phyloP scores from a whole-genome alignment of 352 stramenopile genomes.

The Pythium angustatum region DNA sequence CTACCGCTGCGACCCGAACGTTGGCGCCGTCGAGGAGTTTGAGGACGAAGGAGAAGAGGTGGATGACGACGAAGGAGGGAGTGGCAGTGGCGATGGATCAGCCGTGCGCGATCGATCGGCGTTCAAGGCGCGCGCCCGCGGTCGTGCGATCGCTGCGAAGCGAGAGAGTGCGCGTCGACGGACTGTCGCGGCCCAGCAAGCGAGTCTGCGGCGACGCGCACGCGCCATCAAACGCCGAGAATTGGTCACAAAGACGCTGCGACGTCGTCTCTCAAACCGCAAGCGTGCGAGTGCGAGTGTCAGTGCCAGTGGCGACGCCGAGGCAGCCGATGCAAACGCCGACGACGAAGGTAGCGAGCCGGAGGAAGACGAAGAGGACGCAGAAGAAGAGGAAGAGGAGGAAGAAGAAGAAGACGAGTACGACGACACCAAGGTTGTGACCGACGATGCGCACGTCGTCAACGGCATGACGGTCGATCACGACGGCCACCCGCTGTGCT shows the following conservation, averaged over 20 bases:
- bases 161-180: not conserved
- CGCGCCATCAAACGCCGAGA: no score
- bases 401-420: not conserved
- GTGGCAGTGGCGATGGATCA: not conserved
- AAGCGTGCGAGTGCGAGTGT: no score
- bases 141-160: not conserved
- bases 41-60: no score
- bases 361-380: not conserved
- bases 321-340: not conserved
- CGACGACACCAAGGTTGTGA: conserved; percentile 5
- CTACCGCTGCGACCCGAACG: conserved; percentile 29
- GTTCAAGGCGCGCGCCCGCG: not conserved
- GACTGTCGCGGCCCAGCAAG: no score
- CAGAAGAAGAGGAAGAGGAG: not conserved
- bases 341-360: no score
- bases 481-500: conserved; percentile 4
- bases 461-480: conserved; percentile 2
- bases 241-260: no score
- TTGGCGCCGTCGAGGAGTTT: not conserved
- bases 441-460: not conserved
- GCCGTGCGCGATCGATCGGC: not conserved
- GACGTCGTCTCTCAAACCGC: not conserved
- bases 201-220: no score
- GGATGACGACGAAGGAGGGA: not conserved
- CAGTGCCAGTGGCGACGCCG: not conserved